Evolutionary conservation across 2,329 filamentous ascomycete genomes (phyloP), one percentile per base, ranked within the genome.

Genomic region (Hymenoscyphus scutula): DNA sequence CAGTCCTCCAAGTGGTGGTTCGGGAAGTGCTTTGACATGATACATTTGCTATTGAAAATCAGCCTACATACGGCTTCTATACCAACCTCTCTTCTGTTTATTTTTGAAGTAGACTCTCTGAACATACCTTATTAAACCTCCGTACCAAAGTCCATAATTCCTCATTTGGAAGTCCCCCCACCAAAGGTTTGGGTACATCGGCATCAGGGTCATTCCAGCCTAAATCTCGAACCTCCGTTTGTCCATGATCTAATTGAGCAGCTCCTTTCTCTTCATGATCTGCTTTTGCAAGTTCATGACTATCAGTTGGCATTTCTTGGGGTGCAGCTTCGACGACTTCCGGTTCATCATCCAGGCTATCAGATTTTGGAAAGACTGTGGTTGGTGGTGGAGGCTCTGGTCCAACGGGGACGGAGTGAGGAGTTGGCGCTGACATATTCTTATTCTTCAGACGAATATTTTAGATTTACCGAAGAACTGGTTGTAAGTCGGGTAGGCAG

Each of bases 111-210:
- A 30, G 11, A 48, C 2, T 23, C 30, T 2, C 23, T 4, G 19
- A 15, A 38, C 62, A 29, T 34, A 67, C 68, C 61, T 69, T 68
- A 38, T 70, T 70, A 45, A 69, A 70, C 13, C 67, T 55, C 63
- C 67, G 63, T 15, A 70, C 59, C 25, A 70, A 59, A n/a, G 65
- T 79, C 85, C 86, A 89, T 5, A 89, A 73, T 61, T 89, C 84
- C 57, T 89, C 85, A 68, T 89, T 89, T 8, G 79, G 76, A 54
- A 89, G 69, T 8, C 85, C 84, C 19, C 83, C 82, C 2, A 88
- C 83, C 2, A 89, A 76, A 1, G 82, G 83, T 45, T 75, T 78
- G 2, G 78, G 76, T 56, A 86, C 80, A 37, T 84, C 81, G 58
- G 80, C 79, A 17, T 66, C 59, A 41, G 79, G 76, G 54, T 83